phyloP scores from a whole-genome alignment of 805 yeast species.

The Saturnispora sanitii region DNA sequence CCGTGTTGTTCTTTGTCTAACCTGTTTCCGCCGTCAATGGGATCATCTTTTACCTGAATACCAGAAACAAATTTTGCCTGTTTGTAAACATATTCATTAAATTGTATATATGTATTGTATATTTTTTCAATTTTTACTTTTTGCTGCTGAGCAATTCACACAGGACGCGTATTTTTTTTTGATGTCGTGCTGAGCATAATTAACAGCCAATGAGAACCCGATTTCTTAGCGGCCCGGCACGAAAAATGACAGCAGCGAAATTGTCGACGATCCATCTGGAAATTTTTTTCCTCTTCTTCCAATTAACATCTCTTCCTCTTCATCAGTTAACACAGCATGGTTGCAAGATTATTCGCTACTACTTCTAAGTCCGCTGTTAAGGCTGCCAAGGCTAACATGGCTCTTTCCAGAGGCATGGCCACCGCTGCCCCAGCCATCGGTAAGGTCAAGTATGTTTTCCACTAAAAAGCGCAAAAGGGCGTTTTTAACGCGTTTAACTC shows the following conservation, averaged over 20 bases:
- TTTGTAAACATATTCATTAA: no score
- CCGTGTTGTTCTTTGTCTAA: slow-evolving; percentile 19
- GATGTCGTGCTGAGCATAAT: no score
- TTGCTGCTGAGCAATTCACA: slow-evolving; percentile 3
- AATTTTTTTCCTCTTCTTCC: background rate
- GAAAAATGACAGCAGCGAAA: background rate
- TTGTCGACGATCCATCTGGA: background rate
- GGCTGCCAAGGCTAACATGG: slow-evolving; percentile 76
- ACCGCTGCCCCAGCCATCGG: slow-evolving; percentile 70
- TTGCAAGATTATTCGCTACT: slow-evolving; percentile 49
- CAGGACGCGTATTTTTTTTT: no score
- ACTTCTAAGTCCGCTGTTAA: slow-evolving; percentile 78
- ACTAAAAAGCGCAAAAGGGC: background rate
- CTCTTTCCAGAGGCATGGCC: slow-evolving; percentile 69
- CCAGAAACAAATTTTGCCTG: no score
- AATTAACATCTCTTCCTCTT: background rate
- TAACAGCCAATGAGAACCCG: slow-evolving; percentile 4
- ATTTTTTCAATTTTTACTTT: no score
- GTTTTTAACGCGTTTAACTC: background rate
- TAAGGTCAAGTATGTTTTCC: slow-evolving; percentile 70
- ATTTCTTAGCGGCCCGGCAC: background rate
- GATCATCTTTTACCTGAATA: no score
- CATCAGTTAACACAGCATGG: slow-evolving; percentile 21
- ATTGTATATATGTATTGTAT: no score
- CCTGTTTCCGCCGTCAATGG: slow-evolving; percentile 18